phyloP scores from a whole-genome alignment of 148 eudicot genomes.

The Heliosperma pusillum region DNA sequence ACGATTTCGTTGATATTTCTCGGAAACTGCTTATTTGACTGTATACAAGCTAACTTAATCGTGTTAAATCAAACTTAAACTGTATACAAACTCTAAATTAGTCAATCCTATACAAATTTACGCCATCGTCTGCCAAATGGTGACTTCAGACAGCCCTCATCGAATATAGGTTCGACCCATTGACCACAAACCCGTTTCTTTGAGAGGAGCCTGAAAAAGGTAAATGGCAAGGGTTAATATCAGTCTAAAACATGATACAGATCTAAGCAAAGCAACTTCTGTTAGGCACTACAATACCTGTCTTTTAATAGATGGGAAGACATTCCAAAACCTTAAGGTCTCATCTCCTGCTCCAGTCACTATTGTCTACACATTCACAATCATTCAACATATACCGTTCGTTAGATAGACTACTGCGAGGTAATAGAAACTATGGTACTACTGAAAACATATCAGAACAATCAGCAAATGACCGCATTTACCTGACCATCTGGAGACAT shows the following conservation, averaged over 20 bases:
- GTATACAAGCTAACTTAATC: not conserved
- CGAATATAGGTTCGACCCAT: constrained; percentile 84
- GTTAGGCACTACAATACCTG: constrained; percentile 32
- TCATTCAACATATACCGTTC: not conserved
- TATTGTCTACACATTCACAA: constrained; percentile 56
- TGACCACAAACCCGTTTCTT: constrained; percentile 85
- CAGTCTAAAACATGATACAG: constrained; percentile 2
- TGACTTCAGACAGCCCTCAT: constrained; percentile 23
- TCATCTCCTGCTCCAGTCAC: constrained; percentile 99
- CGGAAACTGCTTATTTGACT: too few species aligned
- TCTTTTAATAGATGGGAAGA: constrained; percentile 86
- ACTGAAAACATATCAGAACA: not conserved
- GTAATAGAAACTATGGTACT: not conserved
- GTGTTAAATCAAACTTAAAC: not conserved
- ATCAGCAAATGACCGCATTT: constrained; percentile 13
- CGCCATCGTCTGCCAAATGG: not conserved
- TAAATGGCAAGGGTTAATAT: not conserved
- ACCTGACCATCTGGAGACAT: constrained; percentile 99
- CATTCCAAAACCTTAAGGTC: constrained; percentile 89
- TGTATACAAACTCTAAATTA: not conserved
- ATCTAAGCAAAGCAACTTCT: not conserved
- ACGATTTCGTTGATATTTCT: too few species aligned
- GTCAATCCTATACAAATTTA: constrained; percentile 22
- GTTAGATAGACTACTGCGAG: not conserved
- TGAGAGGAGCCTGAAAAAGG: constrained; percentile 65